Evolutionary conservation across 1,139 yeast species (phyloP).

Genomic region (Blastobotrys petasosporus): DNA sequence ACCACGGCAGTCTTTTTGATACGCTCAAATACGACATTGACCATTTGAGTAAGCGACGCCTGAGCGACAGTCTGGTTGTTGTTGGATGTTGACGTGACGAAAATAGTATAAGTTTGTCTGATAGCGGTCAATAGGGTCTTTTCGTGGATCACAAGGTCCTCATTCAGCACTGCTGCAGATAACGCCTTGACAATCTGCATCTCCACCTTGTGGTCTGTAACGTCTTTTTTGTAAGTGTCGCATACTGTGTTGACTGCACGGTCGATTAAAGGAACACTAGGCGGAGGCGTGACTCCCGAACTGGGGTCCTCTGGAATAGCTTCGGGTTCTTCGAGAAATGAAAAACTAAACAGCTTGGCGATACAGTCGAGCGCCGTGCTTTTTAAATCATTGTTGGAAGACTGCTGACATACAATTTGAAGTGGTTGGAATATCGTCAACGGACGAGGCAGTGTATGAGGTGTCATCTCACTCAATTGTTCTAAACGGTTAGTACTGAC

Average conservation of each 20-base stretch:
- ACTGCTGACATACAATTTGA: constrained; percentile 50
- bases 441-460: constrained; percentile 38
- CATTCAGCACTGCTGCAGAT: constrained; percentile 77
- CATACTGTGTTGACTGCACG: constrained; percentile 82
- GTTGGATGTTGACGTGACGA: constrained; percentile 73
- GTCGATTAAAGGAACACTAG: constrained; percentile 60
- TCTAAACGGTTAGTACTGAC: constrained; percentile 14
- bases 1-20: constrained; percentile 36
- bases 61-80: constrained; percentile 92
- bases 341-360: constrained; percentile 59
- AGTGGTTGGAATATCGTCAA: constrained; percentile 54
- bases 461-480: constrained; percentile 22
- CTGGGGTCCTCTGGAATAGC: constrained; percentile 36
- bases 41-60: constrained; percentile 88
- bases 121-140: constrained; percentile 83
- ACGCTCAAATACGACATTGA: constrained; percentile 76
- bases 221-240: constrained; percentile 84
- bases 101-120: constrained; percentile 87
- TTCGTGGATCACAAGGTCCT: constrained; percentile 83
- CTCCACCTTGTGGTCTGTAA: constrained; percentile 83
- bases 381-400: constrained; percentile 47
- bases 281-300: constrained; percentile 45
- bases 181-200: constrained; percentile 88
- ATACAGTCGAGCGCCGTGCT: constrained; percentile 58
- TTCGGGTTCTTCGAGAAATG: constrained; percentile 49